Percentiles rank a stretch among this genome's conserved stretches.
Evolutionary conservation across 768 basidiomycete genomes (phyloP).

Genomic region (Pleurotus tuoliensis): DNA sequence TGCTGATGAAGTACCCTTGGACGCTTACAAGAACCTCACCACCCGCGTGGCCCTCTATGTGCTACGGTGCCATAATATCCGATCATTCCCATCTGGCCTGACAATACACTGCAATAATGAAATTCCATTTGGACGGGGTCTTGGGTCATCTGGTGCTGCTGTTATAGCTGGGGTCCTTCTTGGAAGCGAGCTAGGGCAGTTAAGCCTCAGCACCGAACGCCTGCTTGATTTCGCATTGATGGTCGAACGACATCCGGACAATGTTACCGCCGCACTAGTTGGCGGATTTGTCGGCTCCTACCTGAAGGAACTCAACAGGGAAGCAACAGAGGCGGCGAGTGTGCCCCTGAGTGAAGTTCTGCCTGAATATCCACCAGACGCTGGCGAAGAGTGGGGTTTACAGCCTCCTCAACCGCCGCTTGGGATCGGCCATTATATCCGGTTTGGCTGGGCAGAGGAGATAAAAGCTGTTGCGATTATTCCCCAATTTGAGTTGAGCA

Average conservation of each 20-base stretch:
- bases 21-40: conserved; percentile 94
- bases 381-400: conserved; percentile 86
- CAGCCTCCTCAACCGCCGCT: conserved; percentile 83
- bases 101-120: conserved; percentile 80
- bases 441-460: conserved; percentile 78
- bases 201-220: conserved; percentile 64
- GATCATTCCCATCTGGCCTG: conserved; percentile 73
- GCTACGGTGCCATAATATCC: conserved; percentile 80
- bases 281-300: conserved; percentile 98
- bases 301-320: conserved; percentile 81
- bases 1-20: conserved; percentile 84
- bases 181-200: conserved; percentile 75
- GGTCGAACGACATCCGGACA: conserved; percentile 99
- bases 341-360: conserved; percentile 95
- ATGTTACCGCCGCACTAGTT: conserved; percentile 94
- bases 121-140: conserved; percentile 96
- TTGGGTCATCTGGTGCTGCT: conserved; percentile 98
- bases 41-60: conserved; percentile 98
- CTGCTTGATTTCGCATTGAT: conserved; percentile 95
- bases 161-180: conserved; percentile 96
- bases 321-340: conserved; percentile 77
- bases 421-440: conserved; percentile 93
- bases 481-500: conserved; percentile 93
- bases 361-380: conserved; percentile 93
- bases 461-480: conserved; percentile 95